Conservation (phyloP, 169 alveolate species). For the Eimeria necatrix region DNA sequence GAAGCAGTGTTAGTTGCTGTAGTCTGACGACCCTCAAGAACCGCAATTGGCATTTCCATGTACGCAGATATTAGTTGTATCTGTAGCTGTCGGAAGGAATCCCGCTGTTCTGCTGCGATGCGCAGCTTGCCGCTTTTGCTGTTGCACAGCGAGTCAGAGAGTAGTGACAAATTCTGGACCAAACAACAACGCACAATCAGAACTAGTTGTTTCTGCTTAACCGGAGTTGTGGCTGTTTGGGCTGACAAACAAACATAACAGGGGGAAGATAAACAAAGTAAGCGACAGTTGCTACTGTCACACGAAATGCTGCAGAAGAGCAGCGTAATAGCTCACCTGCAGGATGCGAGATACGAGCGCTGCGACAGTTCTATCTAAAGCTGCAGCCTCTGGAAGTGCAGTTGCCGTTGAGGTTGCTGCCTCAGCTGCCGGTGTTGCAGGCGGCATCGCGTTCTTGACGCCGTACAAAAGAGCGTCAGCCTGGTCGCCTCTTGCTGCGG, state of each 20-base stretch:
- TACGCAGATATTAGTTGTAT: constrained; percentile 5
- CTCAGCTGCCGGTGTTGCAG: not conserved
- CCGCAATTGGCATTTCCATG: not conserved
- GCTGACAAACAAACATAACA: not conserved
- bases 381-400: not conserved
- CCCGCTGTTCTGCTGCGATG: constrained; percentile 12
- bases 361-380: not conserved
- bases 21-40: not conserved
- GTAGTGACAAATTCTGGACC: not conserved
- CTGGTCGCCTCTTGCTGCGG: constrained; percentile 10
- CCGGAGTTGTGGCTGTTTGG: too few relatives aligned
- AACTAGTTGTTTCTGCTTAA: too few relatives aligned
- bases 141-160: not conserved
- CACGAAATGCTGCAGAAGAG: not conserved
- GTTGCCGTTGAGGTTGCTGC: not conserved
- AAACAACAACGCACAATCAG: not conserved
- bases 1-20: not conserved
- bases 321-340: not conserved
- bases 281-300: constrained; percentile 3
- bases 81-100: constrained; percentile 1
- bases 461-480: not conserved
- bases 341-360: not conserved
- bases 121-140: constrained; percentile 30
- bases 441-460: not conserved
- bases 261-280: not conserved